phyloP scores from a whole-genome alignment of 139 green algal genomes.

The Chlorella sp. region DNA sequence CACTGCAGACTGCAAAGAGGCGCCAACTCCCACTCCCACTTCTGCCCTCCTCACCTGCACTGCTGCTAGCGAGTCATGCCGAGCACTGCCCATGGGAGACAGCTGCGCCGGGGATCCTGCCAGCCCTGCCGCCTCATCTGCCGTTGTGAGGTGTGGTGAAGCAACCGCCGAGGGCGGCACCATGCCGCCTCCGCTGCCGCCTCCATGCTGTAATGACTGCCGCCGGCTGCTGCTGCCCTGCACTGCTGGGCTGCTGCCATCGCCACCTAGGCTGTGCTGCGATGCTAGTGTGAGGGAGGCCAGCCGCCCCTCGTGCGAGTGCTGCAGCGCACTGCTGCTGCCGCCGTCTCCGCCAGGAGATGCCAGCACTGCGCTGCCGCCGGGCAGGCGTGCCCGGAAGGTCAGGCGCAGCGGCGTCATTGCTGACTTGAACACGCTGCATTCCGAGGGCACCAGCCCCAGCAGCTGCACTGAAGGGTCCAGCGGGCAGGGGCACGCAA shows the following conservation, averaged over 20 bases:
- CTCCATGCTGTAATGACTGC: background rate
- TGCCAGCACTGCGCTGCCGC: slow-evolving; percentile 14
- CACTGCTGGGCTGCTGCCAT: background rate
- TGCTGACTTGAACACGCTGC: slow-evolving; percentile 92
- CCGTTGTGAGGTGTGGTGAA: no score
- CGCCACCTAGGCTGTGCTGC: slow-evolving; percentile 2
- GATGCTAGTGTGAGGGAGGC: slow-evolving; percentile 25
- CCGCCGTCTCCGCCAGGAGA: background rate
- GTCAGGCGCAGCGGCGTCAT: slow-evolving; percentile 86
- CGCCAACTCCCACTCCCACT: no score
- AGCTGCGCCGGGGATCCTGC: background rate
- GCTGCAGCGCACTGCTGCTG: background rate
- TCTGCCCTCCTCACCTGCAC: background rate
- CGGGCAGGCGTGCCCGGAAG: slow-evolving; percentile 59
- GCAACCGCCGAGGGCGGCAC: no score
- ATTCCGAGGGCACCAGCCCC: slow-evolving; percentile 79
- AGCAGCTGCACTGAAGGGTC: slow-evolving; percentile 77
- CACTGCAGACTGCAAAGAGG: no score
- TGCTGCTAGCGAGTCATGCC: background rate
- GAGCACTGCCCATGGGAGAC: background rate
- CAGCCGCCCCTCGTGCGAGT: slow-evolving; percentile 29
- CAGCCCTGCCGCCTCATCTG: no score
- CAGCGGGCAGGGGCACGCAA: slow-evolving; percentile 80
- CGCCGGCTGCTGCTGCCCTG: background rate
- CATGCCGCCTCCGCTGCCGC: background rate